phyloP scores from a whole-genome alignment of 2,329 filamentous ascomycete species.

The Monosporascus sp. region DNA sequence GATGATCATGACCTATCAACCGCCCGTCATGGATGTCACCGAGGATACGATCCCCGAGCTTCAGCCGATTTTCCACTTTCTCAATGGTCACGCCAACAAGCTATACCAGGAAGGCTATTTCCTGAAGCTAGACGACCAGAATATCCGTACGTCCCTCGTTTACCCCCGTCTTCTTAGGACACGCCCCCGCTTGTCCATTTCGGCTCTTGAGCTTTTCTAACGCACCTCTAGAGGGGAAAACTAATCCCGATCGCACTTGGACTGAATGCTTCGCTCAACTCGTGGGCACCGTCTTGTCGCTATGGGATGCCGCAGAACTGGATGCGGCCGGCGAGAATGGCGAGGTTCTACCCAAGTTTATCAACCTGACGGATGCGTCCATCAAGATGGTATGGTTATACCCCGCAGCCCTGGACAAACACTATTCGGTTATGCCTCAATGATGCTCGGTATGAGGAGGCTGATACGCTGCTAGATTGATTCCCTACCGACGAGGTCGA shows the following conservation, averaged over 20 bases:
- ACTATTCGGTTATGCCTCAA: too few species aligned
- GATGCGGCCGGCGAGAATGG: slow-evolving; percentile 81
- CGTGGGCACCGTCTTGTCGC: slow-evolving; percentile 86
- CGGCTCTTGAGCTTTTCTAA: slow-evolving; percentile 5
- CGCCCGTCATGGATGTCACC: slow-evolving; percentile 78
- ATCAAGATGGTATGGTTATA: slow-evolving; percentile 77
- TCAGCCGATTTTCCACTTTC: slow-evolving; percentile 85
- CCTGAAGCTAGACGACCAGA: slow-evolving; percentile 90
- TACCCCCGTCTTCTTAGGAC: slow-evolving; percentile 2
- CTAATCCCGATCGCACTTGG: slow-evolving; percentile 84
- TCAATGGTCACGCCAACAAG: slow-evolving; percentile 95
- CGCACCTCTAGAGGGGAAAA: slow-evolving; percentile 64
- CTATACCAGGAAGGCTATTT: slow-evolving; percentile 98
- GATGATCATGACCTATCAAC: slow-evolving; percentile 80
- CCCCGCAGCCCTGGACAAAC: background rate
- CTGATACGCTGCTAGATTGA: slow-evolving; percentile 57
- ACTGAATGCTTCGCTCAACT: slow-evolving; percentile 96
- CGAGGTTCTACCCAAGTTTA: slow-evolving; percentile 84
- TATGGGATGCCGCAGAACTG: slow-evolving; percentile 92
- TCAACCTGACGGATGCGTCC: slow-evolving; percentile 94
- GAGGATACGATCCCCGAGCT: slow-evolving; percentile 87
- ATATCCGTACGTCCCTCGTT: slow-evolving; percentile 62
- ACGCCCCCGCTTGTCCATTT: background rate
- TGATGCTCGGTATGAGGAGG: background rate
- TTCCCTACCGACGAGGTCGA: slow-evolving; percentile 77